Evolutionary conservation across 139 green algal species (phyloP).

Genomic region (Spirogloea muscicola): DNA sequence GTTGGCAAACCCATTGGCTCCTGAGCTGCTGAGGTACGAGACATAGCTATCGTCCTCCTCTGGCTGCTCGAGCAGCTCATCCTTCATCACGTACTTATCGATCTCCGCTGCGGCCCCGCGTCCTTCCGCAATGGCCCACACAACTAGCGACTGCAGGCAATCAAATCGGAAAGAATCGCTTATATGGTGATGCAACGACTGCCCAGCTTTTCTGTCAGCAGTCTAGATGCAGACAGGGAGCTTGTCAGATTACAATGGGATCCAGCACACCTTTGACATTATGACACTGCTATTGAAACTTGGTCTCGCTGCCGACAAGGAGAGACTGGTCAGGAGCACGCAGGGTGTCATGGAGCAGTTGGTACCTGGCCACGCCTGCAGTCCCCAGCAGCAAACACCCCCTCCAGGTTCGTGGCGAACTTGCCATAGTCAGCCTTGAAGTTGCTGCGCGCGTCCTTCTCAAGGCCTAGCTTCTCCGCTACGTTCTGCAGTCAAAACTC

Average conservation of each 20-base stretch:
- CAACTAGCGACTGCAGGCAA: slow-evolving; percentile 46
- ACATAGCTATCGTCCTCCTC: no score
- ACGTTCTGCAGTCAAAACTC: slow-evolving; percentile 44
- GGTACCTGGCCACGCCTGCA: slow-evolving; percentile 84
- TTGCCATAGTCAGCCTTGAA: slow-evolving; percentile 89
- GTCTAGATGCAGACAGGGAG: no score
- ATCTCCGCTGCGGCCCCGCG: slow-evolving; percentile 69
- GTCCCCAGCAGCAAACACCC: slow-evolving; percentile 93
- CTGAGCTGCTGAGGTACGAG: no score
- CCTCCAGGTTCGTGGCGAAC: slow-evolving; percentile 80
- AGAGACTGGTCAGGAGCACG: not conserved
- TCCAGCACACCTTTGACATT: no score
- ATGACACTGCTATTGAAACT: no score
- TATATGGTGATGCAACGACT: no score
- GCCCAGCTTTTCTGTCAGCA: no score
- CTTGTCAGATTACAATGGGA: no score
- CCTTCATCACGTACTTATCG: slow-evolving; percentile 65
- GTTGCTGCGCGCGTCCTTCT: slow-evolving; percentile 80
- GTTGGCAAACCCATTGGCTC: no score
- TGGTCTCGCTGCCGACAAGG: not conserved
- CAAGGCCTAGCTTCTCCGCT: slow-evolving; percentile 65
- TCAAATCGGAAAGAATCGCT: no score
- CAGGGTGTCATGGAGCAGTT: slow-evolving; percentile 71
- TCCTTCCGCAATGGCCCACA: slow-evolving; percentile 93
- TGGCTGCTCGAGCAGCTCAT: slow-evolving; percentile 9